These are phyloP conservation scores for Claviceps sp. DNA, from an alignment of 2,329 filamentous ascomycete genomes.

Conservation along the genomic window DNA sequence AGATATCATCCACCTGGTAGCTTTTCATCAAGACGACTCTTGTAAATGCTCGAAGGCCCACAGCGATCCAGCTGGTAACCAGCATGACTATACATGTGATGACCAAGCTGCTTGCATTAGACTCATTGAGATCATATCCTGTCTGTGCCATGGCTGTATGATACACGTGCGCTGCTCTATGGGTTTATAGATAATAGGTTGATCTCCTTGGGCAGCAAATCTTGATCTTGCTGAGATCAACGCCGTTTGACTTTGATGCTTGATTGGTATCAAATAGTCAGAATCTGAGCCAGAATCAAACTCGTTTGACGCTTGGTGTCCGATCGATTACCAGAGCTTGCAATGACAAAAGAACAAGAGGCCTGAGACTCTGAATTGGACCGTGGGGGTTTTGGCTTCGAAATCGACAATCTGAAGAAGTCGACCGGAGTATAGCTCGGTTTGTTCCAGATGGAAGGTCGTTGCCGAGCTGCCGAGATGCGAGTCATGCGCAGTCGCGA, in stretches of 20 bases:
- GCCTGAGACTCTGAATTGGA: no score
- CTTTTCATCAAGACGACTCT: slow-evolving; percentile 28
- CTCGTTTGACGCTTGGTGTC: no score
- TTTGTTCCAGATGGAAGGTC: background rate
- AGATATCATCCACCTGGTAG: slow-evolving; percentile 38
- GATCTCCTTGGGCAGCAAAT: no score
- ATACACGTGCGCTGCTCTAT: background rate
- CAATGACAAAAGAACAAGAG: no score
- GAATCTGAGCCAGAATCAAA: no score
- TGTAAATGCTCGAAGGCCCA: slow-evolving; percentile 31
- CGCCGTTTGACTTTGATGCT: no score
- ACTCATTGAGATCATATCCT: slow-evolving; percentile 20
- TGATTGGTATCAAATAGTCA: no score
- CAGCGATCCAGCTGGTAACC: slow-evolving; percentile 27
- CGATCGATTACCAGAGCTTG: no score
- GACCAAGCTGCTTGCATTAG: slow-evolving; percentile 26
- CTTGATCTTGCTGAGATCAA: no score
- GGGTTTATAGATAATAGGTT: no score
- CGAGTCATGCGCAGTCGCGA: background rate
- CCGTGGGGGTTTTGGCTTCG: no score
- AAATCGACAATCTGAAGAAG: background rate
- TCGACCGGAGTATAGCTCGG: background rate
- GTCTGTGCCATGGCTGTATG: slow-evolving; percentile 16
- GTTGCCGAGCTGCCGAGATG: background rate
- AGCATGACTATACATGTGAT: slow-evolving; percentile 24